Percentiles rank a stretch among this genome's conserved stretches.
These are phyloP conservation scores for Sporisorium graminicola DNA, from an alignment of 1,284 basidiomycete species.

Conservation along the genomic window DNA sequence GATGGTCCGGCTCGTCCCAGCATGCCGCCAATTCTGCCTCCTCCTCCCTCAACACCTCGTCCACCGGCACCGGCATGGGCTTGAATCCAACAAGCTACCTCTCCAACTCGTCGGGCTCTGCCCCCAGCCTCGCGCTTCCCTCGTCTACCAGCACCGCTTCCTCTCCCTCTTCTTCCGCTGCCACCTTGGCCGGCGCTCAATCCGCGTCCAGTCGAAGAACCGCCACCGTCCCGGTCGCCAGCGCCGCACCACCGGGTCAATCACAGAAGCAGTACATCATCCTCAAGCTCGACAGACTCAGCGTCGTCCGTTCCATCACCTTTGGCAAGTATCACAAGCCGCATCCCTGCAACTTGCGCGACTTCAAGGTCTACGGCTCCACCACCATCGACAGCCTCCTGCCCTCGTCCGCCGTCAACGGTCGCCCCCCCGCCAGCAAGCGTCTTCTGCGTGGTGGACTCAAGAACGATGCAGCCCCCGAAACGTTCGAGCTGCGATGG, in stretches of 20 bases:
- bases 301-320: constrained; percentile 62
- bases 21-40: constrained; percentile 29
- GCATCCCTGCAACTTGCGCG: constrained; percentile 69
- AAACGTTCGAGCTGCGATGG: constrained; percentile 59
- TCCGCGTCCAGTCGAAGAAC: constrained; percentile 12
- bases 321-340: constrained; percentile 70
- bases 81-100: constrained; percentile 23
- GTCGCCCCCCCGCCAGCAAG: constrained; percentile 44
- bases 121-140: constrained; percentile 17
- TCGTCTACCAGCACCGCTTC: constrained; percentile 27
- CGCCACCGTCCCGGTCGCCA: constrained; percentile 11
- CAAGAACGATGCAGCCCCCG: constrained; percentile 65
- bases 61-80: constrained; percentile 32
- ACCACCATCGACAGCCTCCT: constrained; percentile 49
- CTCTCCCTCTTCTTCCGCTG: constrained; percentile 22
- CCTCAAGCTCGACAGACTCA: constrained; percentile 63
- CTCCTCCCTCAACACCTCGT: constrained; percentile 21
- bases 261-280: constrained; percentile 67
- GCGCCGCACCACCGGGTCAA: constrained; percentile 4
- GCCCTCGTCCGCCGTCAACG: constrained; percentile 34
- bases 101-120: constrained; percentile 16
- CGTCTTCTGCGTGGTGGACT: constrained; percentile 63
- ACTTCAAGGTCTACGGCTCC: constrained; percentile 69
- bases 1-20: constrained; percentile 59
- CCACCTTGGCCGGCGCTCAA: constrained; percentile 4